These are phyloP conservation scores for Naematelia encephala DNA, from an alignment of 768 basidiomycete genomes.

Conservation along the genomic window DNA sequence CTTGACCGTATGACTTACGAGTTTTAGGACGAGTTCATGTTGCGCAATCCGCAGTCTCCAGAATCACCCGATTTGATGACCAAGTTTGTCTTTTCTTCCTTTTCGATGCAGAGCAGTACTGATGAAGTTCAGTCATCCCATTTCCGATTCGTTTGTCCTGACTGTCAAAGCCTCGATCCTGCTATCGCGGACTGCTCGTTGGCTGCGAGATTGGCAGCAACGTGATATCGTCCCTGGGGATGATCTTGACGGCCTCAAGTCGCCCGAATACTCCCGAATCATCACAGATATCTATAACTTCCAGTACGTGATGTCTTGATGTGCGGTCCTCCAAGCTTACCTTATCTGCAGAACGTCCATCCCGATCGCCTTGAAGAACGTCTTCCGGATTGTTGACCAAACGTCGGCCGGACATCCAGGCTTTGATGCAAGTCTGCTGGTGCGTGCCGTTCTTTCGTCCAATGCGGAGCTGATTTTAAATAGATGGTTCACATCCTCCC, in stretches of 20 bases:
- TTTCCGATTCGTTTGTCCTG: slow-evolving; percentile 31
- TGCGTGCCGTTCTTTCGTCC: neutral
- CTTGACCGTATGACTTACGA: neutral
- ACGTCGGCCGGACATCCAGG: neutral
- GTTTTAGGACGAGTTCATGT: slow-evolving; percentile 12
- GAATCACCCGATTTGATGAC: slow-evolving; percentile 17
- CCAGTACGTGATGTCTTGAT: slow-evolving; percentile 20
- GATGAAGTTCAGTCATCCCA: slow-evolving; percentile 26
- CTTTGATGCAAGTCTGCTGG: slow-evolving; percentile 23
- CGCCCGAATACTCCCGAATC: slow-evolving; percentile 14
- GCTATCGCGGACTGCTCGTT: slow-evolving; percentile 12
- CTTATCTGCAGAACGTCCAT: slow-evolving; percentile 1
- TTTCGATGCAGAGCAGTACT: neutral
- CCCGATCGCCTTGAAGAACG: slow-evolving; percentile 23
- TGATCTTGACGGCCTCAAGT: slow-evolving; percentile 12
- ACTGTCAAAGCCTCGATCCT: slow-evolving; percentile 26
- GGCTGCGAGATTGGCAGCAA: slow-evolving; percentile 33
- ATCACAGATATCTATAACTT: slow-evolving; percentile 23
- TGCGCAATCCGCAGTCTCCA: slow-evolving; percentile 26
- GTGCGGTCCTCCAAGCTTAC: neutral
- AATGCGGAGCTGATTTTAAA: neutral
- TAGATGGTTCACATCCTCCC: slow-evolving; percentile 35
- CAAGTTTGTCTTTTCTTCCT: slow-evolving; percentile 13
- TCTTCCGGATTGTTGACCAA: slow-evolving; percentile 15
- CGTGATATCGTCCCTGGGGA: slow-evolving; percentile 23